Percentiles rank a stretch among this genome's conserved stretches.
Conservation (phyloP, 1,284 basidiomycete species). For the Cryptococcus jaspeensis region DNA sequence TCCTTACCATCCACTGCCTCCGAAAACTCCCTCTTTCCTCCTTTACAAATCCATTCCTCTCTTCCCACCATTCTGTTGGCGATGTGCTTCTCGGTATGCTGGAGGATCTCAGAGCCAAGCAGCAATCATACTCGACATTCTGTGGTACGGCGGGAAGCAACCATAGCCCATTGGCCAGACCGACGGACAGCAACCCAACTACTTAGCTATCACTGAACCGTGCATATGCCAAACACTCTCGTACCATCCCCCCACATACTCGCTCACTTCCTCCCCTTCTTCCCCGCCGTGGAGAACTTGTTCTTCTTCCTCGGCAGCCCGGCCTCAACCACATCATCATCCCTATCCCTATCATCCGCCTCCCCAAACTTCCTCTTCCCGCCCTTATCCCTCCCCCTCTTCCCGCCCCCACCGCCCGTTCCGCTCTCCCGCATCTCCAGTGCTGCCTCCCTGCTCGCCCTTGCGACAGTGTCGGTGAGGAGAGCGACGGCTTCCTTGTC, state of each 20-base stretch:
- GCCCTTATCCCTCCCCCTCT: slow-evolving; percentile 57
- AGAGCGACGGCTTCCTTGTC: slow-evolving; percentile 89
- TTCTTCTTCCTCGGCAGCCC: slow-evolving; percentile 51
- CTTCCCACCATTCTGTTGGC: slow-evolving; percentile 80
- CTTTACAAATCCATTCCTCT: too few species aligned
- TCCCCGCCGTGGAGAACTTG: slow-evolving; percentile 19
- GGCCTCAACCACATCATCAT: slow-evolving; percentile 69
- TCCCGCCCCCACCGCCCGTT: slow-evolving; percentile 54
- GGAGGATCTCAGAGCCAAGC: slow-evolving; percentile 92
- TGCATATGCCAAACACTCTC: too few species aligned
- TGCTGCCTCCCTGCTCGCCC: slow-evolving; percentile 80
- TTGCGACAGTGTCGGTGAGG: slow-evolving; percentile 83
- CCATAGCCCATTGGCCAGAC: too few species aligned
- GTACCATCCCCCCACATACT: too few species aligned
- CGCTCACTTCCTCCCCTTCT: slow-evolving; percentile 2
- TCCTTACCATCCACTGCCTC: slow-evolving; percentile 74
- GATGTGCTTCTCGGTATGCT: slow-evolving; percentile 88
- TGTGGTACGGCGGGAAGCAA: too few species aligned
- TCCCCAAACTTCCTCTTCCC: slow-evolving; percentile 60
- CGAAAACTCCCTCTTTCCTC: too few species aligned
- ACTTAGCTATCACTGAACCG: too few species aligned
- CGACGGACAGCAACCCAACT: too few species aligned
- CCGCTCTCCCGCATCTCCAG: slow-evolving; percentile 61
- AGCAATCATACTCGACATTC: too few species aligned
- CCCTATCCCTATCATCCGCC: slow-evolving; percentile 71